Percentiles rank a stretch among this genome's conserved stretches.
Conservation (phyloP, 139 green algal genomes). For the Chara braunii region DNA sequence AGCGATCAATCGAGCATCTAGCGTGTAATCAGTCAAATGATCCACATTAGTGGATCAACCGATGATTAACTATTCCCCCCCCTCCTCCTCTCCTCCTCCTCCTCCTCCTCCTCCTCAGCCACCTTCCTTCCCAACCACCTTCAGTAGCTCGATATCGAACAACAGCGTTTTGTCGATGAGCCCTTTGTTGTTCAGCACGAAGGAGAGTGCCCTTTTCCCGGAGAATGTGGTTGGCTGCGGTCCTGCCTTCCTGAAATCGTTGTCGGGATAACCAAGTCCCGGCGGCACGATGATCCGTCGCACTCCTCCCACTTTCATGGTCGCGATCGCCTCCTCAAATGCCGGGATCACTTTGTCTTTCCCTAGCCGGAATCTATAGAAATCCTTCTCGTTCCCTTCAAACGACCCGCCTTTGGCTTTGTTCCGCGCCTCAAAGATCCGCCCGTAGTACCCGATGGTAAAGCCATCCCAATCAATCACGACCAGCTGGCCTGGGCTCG, state of each 20-base stretch:
- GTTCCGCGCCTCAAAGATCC: slow-evolving; percentile 52
- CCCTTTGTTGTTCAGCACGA: slow-evolving; percentile 53
- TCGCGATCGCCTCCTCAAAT: slow-evolving; percentile 56
- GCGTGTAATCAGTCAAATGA: too few species aligned
- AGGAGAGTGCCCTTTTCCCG: slow-evolving; percentile 43
- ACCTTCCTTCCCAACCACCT: too few species aligned
- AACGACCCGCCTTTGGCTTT: slow-evolving; percentile 50
- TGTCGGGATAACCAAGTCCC: slow-evolving; percentile 42
- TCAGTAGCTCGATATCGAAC: slow-evolving; percentile 56
- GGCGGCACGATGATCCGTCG: slow-evolving; percentile 48
- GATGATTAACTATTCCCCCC: too few species aligned
- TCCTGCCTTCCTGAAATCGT: slow-evolving; percentile 34
- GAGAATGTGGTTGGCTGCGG: slow-evolving; percentile 48
- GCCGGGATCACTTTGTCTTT: slow-evolving; percentile 42
- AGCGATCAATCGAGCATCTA: too few species aligned
- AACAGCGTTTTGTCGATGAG: slow-evolving; percentile 57
- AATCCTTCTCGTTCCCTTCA: slow-evolving; percentile 45
- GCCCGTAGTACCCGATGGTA: slow-evolving; percentile 76
- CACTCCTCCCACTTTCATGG: slow-evolving; percentile 55
- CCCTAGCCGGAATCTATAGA: slow-evolving; percentile 39
- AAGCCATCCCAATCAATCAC: slow-evolving; percentile 86
- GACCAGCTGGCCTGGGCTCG: not conserved
- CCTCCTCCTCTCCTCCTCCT: too few species aligned
- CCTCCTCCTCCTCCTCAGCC: too few species aligned
- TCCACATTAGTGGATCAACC: too few species aligned